A percentile compares a stretch with the other conserved stretches of the same genome.
phyloP scores from a whole-genome alignment of 1,284 basidiomycete genomes.

The Tremellales sp. region DNA sequence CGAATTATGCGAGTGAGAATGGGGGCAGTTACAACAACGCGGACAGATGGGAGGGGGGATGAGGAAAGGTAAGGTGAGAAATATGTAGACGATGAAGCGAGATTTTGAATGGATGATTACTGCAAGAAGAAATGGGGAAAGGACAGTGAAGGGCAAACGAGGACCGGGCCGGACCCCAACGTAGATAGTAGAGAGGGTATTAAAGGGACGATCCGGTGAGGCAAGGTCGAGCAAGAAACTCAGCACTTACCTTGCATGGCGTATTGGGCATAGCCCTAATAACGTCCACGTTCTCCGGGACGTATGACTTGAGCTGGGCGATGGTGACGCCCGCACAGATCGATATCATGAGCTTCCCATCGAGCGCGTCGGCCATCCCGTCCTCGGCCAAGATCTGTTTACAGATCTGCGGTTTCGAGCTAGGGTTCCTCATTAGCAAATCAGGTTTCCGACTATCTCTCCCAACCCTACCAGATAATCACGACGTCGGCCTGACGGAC shows the following conservation, averaged over 20 bases:
- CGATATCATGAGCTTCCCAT: constrained; percentile 88
- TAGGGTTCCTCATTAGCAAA: constrained; percentile 40
- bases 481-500: constrained; percentile 76
- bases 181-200: neutral
- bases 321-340: constrained; percentile 95
- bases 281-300: constrained; percentile 71
- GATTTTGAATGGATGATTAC: no score
- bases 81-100: no score
- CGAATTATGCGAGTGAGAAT: neutral
- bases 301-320: constrained; percentile 70
- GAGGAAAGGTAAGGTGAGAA: no score
- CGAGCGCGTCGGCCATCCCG: constrained; percentile 82
- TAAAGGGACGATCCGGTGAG: neutral
- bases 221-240: neutral
- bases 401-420: constrained; percentile 92
- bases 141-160: neutral
- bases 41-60: no score
- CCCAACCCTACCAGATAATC: constrained; percentile 67
- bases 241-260: constrained; percentile 73
- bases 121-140: neutral
- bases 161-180: neutral
- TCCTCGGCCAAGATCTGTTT: constrained; percentile 66
- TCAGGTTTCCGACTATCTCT: neutral
- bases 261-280: constrained; percentile 99
- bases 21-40: neutral